Conservation (phyloP, 2,329 filamentous ascomycete genomes). For the Dactylellina cionopaga region DNA sequence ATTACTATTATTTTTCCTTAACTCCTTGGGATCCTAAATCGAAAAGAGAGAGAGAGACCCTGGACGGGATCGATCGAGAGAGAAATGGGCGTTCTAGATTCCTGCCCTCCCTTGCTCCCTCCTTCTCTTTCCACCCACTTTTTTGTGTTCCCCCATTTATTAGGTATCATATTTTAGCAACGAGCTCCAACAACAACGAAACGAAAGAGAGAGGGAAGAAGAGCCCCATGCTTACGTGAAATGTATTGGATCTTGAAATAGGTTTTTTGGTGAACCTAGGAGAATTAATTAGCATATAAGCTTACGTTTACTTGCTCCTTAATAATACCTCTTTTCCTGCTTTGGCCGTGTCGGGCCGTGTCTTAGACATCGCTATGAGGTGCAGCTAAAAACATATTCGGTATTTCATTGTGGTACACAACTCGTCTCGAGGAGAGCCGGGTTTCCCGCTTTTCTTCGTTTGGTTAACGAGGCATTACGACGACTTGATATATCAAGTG, state of each 20-base stretch:
- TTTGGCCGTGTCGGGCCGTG: slow-evolving; percentile 38
- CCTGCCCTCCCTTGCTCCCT: neutral
- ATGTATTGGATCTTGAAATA: slow-evolving; percentile 1
- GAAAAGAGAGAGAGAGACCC: too few relatives aligned
- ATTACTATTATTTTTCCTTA: slow-evolving; percentile 12
- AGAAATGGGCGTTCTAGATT: neutral
- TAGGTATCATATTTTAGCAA: slow-evolving; percentile 20
- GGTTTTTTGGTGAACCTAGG: too few relatives aligned
- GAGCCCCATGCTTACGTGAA: slow-evolving; percentile 16
- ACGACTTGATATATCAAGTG: too few relatives aligned
- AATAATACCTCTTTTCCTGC: neutral
- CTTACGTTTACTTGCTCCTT: neutral
- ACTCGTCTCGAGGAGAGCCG: neutral
- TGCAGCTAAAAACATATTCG: neutral
- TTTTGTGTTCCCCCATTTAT: too few relatives aligned
- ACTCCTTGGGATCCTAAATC: slow-evolving; percentile 13
- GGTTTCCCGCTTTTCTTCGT: too few relatives aligned
- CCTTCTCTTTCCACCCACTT: too few relatives aligned
- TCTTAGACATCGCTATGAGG: slow-evolving; percentile 10
- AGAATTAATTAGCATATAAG: too few relatives aligned
- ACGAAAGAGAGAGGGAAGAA: too few relatives aligned
- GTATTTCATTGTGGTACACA: neutral
- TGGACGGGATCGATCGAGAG: too few relatives aligned
- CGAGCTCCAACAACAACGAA: too few relatives aligned
- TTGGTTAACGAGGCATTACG: too few relatives aligned